A percentile compares a stretch with the other conserved stretches of the same genome.
Evolutionary conservation across 345 rosid genomes (phyloP).

Genomic region (Boechera divaricarpa): DNA sequence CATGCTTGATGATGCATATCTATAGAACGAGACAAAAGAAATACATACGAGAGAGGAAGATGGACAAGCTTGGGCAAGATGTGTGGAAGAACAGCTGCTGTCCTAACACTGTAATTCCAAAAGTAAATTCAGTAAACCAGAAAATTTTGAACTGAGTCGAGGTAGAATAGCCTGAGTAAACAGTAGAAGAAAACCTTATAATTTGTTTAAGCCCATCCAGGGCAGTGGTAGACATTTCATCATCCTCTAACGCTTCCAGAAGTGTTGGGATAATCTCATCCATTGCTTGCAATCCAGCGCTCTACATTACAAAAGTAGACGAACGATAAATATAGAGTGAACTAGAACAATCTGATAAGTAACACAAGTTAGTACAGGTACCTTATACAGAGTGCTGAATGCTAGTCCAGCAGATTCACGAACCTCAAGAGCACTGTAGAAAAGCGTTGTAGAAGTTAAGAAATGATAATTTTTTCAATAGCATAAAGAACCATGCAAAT

Average conservation of each 20-base stretch:
- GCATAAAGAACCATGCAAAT: constrained; percentile 9
- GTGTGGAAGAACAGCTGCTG: constrained; percentile 97
- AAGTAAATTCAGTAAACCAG: constrained; percentile 38
- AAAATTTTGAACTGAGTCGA: constrained; percentile 15
- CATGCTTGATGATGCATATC: constrained; percentile 7
- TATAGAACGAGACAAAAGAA: constrained; percentile 36
- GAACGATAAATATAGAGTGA: neutral
- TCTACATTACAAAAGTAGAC: constrained; percentile 53
- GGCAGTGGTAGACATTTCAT: constrained; percentile 86
- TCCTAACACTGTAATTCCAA: constrained; percentile 76
- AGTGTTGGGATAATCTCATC: constrained; percentile 98
- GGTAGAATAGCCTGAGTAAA: constrained; percentile 17
- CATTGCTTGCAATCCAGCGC: constrained; percentile 98
- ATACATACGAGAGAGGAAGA: constrained; percentile 89
- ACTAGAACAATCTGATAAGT: constrained; percentile 20
- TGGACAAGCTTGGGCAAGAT: constrained; percentile 94
- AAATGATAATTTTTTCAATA: constrained; percentile 5
- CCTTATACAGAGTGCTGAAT: constrained; percentile 98
- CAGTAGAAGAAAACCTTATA: constrained; percentile 59
- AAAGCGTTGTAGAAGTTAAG: constrained; percentile 15
- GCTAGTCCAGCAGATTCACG: constrained; percentile 99
- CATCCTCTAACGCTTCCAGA: constrained; percentile 92
- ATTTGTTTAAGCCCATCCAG: constrained; percentile 98
- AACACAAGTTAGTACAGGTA: constrained; percentile 39
- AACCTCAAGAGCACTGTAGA: constrained; percentile 74